These are phyloP conservation scores for Aspergillus quadrilineatus DNA, from an alignment of 2,329 filamentous ascomycete genomes.

Conservation along the genomic window DNA sequence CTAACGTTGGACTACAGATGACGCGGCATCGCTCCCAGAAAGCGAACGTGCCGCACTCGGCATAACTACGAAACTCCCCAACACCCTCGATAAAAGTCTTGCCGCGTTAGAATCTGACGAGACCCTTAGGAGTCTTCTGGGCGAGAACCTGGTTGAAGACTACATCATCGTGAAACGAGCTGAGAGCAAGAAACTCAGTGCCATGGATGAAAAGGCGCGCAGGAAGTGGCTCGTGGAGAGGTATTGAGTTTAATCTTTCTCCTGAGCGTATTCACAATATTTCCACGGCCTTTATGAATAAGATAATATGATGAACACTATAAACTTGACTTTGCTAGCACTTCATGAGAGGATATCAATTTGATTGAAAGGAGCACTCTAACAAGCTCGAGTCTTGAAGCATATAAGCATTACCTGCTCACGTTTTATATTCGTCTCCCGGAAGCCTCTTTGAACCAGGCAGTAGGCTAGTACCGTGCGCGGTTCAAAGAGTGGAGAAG, in stretches of 20 bases:
- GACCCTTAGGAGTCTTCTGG: constrained; percentile 30
- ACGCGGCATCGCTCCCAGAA: constrained; percentile 34
- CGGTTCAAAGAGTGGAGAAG: too few species aligned
- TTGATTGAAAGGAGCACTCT: too few species aligned
- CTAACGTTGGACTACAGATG: constrained; percentile 22
- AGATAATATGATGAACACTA: too few species aligned
- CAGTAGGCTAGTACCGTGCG: too few species aligned
- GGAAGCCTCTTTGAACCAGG: too few species aligned
- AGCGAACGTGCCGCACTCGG: constrained; percentile 33
- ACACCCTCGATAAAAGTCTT: constrained; percentile 36
- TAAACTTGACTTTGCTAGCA: too few species aligned
- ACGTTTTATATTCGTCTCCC: too few species aligned
- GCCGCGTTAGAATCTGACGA: constrained; percentile 30
- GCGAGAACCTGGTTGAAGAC: constrained; percentile 26
- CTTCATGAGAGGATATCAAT: too few species aligned
- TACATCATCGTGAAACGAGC: constrained; percentile 36
- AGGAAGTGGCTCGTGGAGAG: constrained; percentile 40
- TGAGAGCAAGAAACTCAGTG: constrained; percentile 32
- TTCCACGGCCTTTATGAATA: too few species aligned
- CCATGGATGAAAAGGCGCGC: constrained; percentile 33
- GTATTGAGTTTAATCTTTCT: constrained; percentile 27
- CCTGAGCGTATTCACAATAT: too few species aligned
- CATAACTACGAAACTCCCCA: constrained; percentile 39
- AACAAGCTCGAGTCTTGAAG: too few species aligned
- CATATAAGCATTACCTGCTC: too few species aligned